Evolutionary conservation across 2,329 filamentous ascomycete genomes (phyloP).

Genomic region (Sordariomycetes sp.): DNA sequence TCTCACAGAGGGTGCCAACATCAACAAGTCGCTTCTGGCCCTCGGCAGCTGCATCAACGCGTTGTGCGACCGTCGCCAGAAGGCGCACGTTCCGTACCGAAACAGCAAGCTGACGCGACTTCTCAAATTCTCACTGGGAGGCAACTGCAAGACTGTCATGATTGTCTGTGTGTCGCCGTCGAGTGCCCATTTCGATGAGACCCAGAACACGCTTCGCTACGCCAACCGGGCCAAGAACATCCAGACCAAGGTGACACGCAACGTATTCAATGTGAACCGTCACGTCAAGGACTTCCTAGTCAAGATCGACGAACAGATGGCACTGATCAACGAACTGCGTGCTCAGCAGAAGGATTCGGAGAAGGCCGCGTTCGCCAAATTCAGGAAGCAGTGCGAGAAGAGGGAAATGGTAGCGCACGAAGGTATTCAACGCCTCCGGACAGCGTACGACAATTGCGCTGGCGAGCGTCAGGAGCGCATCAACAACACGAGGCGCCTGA

Average conservation of each 20-base stretch:
- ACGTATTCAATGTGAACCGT: slow-evolving; percentile 97
- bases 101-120: slow-evolving; percentile 95
- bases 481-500: slow-evolving; percentile 70
- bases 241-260: slow-evolving; percentile 97
- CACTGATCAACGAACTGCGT: slow-evolving; percentile 91
- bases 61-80: slow-evolving; percentile 84
- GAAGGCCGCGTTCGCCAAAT: slow-evolving; percentile 72
- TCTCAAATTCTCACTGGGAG: slow-evolving; percentile 82
- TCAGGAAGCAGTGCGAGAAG: slow-evolving; percentile 84
- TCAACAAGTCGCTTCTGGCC: slow-evolving; percentile 95
- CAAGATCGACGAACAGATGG: slow-evolving; percentile 98
- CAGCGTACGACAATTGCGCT: slow-evolving; percentile 73
- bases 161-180: slow-evolving; percentile 67
- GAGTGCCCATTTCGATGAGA: slow-evolving; percentile 95
- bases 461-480: slow-evolving; percentile 72
- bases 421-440: slow-evolving; percentile 68
- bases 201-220: slow-evolving; percentile 94
- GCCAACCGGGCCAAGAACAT: slow-evolving; percentile 99
- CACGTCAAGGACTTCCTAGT: slow-evolving; percentile 99
- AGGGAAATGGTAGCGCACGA: slow-evolving; percentile 67
- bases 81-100: slow-evolving; percentile 90
- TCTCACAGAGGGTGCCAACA: slow-evolving; percentile 89
- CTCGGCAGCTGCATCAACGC: slow-evolving; percentile 97
- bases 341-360: slow-evolving; percentile 88
- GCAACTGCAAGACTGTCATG: slow-evolving; percentile 2